Conservation (phyloP, 306 rosid species). For the Acacia melanoxylon region DNA sequence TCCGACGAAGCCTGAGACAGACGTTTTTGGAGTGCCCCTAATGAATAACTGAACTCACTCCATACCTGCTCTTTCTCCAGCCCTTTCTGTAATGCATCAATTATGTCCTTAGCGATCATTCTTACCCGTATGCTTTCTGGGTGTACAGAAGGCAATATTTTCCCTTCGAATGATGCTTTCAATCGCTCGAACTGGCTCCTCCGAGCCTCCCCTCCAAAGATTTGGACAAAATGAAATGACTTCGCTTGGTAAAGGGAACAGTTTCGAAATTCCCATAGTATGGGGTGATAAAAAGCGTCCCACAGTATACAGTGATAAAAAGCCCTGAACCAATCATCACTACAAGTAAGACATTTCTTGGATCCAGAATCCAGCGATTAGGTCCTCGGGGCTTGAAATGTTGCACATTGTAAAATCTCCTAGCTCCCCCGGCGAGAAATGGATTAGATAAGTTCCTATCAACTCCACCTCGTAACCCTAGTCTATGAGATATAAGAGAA, state of each 20-base stretch:
- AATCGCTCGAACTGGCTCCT: slow-evolving; percentile 59
- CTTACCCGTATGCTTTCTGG: slow-evolving; percentile 77
- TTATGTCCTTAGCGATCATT: slow-evolving; percentile 62
- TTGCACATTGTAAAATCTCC: slow-evolving; percentile 55
- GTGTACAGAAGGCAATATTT: slow-evolving; percentile 71
- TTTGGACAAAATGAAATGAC: slow-evolving; percentile 63
- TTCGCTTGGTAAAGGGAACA: slow-evolving; percentile 73
- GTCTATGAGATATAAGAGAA: slow-evolving; percentile 38
- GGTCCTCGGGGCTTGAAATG: slow-evolving; percentile 77
- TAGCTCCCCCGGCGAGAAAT: slow-evolving; percentile 35
- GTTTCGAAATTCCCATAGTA: slow-evolving; percentile 65
- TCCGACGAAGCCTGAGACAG: slow-evolving; percentile 46
- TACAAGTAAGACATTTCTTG: slow-evolving; percentile 50
- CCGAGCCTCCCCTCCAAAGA: slow-evolving; percentile 65
- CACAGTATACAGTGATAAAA: slow-evolving; percentile 38
- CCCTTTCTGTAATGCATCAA: slow-evolving; percentile 74
- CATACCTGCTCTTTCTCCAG: slow-evolving; percentile 59
- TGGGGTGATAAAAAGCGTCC: too few species aligned
- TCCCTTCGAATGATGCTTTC: slow-evolving; percentile 64
- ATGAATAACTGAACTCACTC: slow-evolving; percentile 72
- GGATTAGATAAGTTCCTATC: slow-evolving; percentile 31
- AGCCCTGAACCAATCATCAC: slow-evolving; percentile 66
- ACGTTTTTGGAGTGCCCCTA: slow-evolving; percentile 44
- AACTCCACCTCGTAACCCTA: slow-evolving; percentile 25
- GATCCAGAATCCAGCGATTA: slow-evolving; percentile 70